Base-by-base conservation (phyloP, 208 protist species). In the Crithidia expoeki region DNA sequence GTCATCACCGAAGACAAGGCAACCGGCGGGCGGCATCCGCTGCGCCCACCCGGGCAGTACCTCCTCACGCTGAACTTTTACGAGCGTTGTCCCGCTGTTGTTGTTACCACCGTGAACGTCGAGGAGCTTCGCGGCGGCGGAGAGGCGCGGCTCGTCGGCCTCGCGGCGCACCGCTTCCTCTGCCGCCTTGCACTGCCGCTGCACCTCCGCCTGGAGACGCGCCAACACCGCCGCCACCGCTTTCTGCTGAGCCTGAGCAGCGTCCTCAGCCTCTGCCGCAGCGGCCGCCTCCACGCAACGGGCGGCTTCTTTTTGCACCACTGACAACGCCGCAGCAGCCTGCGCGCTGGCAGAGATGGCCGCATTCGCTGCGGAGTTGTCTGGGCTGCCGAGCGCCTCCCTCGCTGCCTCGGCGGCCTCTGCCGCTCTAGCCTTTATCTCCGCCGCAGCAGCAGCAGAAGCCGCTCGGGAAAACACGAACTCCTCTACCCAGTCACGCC, bases 121-220 rank as follows among this genome's bases (percentile, higher is more conserved):
- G 51, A 30, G 5, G 42, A 38, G 3, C n/a, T 25, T 12, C 1
- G 25, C 17, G 10, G 63, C 61, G 10, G 42, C 40, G 21, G 44
- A 10, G 21, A 23, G 19, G 59, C 50, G 73, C 4, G 68, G 40
- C 23, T 72, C 81, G 49, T 83, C 68, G 38, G 61, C 76, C n/a
- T 83, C 68, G 12, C 83, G 79, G 5, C 98, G 90, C 38, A 98
- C 84, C 68, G 94, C 94, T 70, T 98, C 96, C 10, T 94, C 89
- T 50, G 96, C 96, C 11, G 94, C 61, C 69, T 95, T 95, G 44
- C 77, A 76, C 66, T 79, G 81, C 4, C 72, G 72, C 42, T 69
- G 55, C 28, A 72, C 74, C 47, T 81, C 70, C n/a, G 25, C 65
- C 14, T 63, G 57, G 14, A 81, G 64, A 4, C 47, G 33, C 4